Conservation (phyloP, 2,329 filamentous ascomycete species). For the Teratosphaeria epicoccoides region DNA sequence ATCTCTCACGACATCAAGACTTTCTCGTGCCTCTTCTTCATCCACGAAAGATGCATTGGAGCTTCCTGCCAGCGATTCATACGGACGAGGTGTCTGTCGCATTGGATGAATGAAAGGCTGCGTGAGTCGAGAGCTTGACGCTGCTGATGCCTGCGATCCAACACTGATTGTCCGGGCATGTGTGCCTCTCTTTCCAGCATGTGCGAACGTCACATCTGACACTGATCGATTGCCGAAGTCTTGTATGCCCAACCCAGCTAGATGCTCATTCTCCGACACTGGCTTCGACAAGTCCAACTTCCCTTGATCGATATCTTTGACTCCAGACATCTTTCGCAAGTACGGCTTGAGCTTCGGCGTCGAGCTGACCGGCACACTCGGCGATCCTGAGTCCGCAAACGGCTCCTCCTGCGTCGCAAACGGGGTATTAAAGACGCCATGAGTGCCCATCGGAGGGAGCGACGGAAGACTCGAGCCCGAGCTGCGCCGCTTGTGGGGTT, state of each 20-base stretch:
- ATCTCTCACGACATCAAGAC: slow-evolving; percentile 35
- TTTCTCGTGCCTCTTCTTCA: slow-evolving; percentile 31
- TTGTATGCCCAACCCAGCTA: slow-evolving; percentile 45
- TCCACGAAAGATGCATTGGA: slow-evolving; percentile 14
- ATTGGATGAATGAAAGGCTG: slow-evolving; percentile 46
- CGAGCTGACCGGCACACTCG: slow-evolving; percentile 8
- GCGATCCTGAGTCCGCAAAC: slow-evolving; percentile 5
- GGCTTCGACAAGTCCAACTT: slow-evolving; percentile 45
- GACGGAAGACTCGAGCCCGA: slow-evolving; percentile 19
- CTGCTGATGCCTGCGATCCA: slow-evolving; percentile 43
- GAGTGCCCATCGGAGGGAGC: slow-evolving; percentile 11
- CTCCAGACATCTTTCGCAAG: slow-evolving; percentile 42
- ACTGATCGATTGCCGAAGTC: slow-evolving; percentile 33
- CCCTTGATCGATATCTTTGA: slow-evolving; percentile 34
- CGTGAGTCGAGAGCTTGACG: slow-evolving; percentile 37
- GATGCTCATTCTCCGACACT: slow-evolving; percentile 42
- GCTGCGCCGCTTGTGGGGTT: slow-evolving; percentile 23
- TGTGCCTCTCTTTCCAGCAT: slow-evolving; percentile 28
- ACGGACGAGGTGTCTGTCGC: slow-evolving; percentile 44
- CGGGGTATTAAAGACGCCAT: slow-evolving; percentile 19
- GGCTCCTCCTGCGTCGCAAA: slow-evolving; percentile 23
- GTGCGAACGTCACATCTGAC: slow-evolving; percentile 34
- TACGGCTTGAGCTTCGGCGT: slow-evolving; percentile 44
- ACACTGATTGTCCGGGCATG: slow-evolving; percentile 46
- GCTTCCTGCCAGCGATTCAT: slow-evolving; percentile 42